These are phyloP conservation scores for Verruconis gallopava DNA, from an alignment of 2,329 filamentous ascomycete genomes.

Conservation along the genomic window DNA sequence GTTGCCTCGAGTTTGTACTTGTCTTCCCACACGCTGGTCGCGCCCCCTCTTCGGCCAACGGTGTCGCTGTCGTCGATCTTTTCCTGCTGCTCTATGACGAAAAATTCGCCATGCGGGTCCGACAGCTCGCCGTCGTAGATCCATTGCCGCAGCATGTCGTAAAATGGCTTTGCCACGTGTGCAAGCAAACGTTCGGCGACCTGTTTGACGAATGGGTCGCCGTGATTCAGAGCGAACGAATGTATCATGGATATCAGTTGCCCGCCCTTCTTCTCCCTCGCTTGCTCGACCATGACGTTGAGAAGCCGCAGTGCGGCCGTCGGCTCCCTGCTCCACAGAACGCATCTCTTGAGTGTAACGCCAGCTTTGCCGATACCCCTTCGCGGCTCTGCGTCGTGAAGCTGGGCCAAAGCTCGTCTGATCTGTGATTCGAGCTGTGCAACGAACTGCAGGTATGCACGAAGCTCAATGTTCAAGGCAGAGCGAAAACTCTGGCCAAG, in stretches of 20 bases:
- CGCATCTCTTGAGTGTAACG: slow-evolving; percentile 86
- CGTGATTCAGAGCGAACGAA: slow-evolving; percentile 82
- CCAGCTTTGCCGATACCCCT: slow-evolving; percentile 70
- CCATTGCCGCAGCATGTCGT: slow-evolving; percentile 91
- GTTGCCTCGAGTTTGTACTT: slow-evolving; percentile 78
- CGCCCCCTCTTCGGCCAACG: slow-evolving; percentile 36
- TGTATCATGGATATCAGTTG: slow-evolving; percentile 91
- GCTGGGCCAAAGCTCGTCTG: slow-evolving; percentile 59
- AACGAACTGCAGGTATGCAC: slow-evolving; percentile 80
- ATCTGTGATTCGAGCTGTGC: slow-evolving; percentile 91
- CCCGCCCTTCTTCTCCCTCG: slow-evolving; percentile 67
- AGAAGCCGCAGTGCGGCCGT: slow-evolving; percentile 90
- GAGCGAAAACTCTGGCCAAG: slow-evolving; percentile 84
- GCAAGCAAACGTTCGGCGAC: slow-evolving; percentile 83
- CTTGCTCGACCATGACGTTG: slow-evolving; percentile 88
- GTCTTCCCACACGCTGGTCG: slow-evolving; percentile 93
- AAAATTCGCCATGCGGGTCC: slow-evolving; percentile 94
- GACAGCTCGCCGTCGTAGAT: slow-evolving; percentile 96
- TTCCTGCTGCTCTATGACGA: slow-evolving; percentile 71
- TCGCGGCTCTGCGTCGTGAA: slow-evolving; percentile 55
- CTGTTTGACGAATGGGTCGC: slow-evolving; percentile 83
- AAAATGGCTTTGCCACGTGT: slow-evolving; percentile 87
- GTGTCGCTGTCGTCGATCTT: slow-evolving; percentile 25
- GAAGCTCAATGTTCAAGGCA: slow-evolving; percentile 70
- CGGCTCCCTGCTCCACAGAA: slow-evolving; percentile 94